Base-by-base conservation (phyloP, 495 filamentous ascomycete genomes). In the Hypoxylon perforatum region DNA sequence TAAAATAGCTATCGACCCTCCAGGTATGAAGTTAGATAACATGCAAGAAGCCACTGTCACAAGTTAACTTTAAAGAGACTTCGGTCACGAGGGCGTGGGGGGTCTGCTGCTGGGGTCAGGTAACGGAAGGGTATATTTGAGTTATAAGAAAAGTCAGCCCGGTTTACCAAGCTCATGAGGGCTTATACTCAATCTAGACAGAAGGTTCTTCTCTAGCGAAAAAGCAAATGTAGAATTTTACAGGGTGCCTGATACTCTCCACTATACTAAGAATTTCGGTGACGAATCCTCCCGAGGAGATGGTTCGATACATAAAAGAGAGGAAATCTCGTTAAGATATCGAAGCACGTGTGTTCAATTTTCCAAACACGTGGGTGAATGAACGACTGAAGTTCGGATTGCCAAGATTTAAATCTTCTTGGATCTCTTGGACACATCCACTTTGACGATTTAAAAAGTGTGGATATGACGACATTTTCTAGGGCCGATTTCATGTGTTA, bases 1-100 rank as follows among this genome's bases (percentile, higher is more conserved):
- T 28, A 28, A 28, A 28, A 10, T 51, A 18, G n/a, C 5, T 25
- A 21, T n/a, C 47, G 33, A 23, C 28, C 19, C 39, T 18, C 22
- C 1, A 11, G 17, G 17, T n/a, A 17, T 42, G 18, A 53, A 53
- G 9, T 23, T 0, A 1, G 41, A 53, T 11, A 53, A 18, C 21
- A 3, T 41, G 22, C 8, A 22, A 39, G 6, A 53, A 15, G 50
- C 25, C 19, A 41, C 17, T 53, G n/a, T 4, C 23, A 51, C 6
- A 11, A 36, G 2, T 25, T 18, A 21, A 12, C 59, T 47, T n/a
- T 6, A 62, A 62, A 39, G 19, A 39, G 59, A 48, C 12, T n/a
- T 62, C 59, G 59, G 59, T 62, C 59, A 48, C 59, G 59, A 2
- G 23, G 10, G n/a, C 22, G 41, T 57, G 54, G 54, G 39, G 54